These are phyloP conservation scores for Aquanectria penicillioides DNA, from an alignment of 2,329 filamentous ascomycete genomes.

Conservation along the genomic window DNA sequence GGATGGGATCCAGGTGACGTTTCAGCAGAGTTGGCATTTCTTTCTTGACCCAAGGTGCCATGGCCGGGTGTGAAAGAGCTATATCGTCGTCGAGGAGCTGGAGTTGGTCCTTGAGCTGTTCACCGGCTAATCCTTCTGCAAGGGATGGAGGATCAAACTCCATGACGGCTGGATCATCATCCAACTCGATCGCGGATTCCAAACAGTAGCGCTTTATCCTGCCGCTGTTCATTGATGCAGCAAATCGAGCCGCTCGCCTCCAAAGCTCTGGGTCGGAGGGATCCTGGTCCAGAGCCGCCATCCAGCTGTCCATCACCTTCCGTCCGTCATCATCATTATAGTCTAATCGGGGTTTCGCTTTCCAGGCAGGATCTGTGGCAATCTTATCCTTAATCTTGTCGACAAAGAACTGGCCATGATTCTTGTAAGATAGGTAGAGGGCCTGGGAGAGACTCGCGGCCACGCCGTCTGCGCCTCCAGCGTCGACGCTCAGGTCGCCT, in stretches of 20 bases:
- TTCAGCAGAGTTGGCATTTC: constrained; percentile 61
- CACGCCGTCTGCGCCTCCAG: constrained; percentile 74
- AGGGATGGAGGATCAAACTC: constrained; percentile 72
- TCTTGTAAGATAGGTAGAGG: constrained; percentile 93
- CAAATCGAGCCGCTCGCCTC: constrained; percentile 68
- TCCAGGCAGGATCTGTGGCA: constrained; percentile 63
- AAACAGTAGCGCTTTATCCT: constrained; percentile 70
- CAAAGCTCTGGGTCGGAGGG: constrained; percentile 75
- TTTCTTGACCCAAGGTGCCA: constrained; percentile 65
- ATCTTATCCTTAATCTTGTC: constrained; percentile 61
- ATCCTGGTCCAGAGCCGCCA: constrained; percentile 69
- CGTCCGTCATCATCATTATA: constrained; percentile 49
- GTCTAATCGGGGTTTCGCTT: constrained; percentile 36
- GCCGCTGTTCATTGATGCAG: constrained; percentile 65
- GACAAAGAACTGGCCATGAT: constrained; percentile 91
- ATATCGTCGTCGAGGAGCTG: constrained; percentile 64
- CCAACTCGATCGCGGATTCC: constrained; percentile 73
- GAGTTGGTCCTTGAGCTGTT: constrained; percentile 67
- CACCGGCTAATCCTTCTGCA: constrained; percentile 70
- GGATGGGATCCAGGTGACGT: constrained; percentile 68
- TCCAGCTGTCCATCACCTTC: constrained; percentile 66
- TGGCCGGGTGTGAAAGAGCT: constrained; percentile 68
- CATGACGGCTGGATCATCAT: constrained; percentile 71
- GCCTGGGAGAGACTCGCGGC: constrained; percentile 88
- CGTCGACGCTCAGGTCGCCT: constrained; percentile 63